Percentiles rank a stretch among this genome's conserved stretches.
Evolutionary conservation across 805 yeast genomes (phyloP).

Genomic region (Myxozyma udenii): DNA sequence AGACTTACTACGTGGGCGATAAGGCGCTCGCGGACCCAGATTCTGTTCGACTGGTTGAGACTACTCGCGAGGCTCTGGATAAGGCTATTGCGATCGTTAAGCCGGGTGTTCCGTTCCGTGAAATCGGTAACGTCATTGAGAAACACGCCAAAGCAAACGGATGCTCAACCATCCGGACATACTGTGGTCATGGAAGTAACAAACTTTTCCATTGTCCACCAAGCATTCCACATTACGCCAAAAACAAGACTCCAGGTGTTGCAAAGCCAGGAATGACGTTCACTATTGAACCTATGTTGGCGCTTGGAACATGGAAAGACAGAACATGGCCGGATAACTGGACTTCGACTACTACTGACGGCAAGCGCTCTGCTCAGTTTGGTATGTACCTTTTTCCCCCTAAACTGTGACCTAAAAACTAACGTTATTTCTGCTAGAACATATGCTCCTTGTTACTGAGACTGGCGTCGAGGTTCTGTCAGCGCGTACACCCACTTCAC

Average conservation of each 20-base stretch:
- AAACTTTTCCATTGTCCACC: constrained; percentile 87
- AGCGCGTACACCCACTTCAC: constrained; percentile 73
- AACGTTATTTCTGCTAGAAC: no score
- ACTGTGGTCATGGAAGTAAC: constrained; percentile 93
- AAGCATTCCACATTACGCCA: constrained; percentile 88
- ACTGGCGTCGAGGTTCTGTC: constrained; percentile 88
- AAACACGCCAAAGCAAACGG: constrained; percentile 73
- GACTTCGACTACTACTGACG: constrained; percentile 92
- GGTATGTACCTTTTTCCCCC: constrained; percentile 38
- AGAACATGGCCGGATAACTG: constrained; percentile 95
- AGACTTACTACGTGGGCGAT: constrained; percentile 94
- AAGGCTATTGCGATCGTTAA: constrained; percentile 79
- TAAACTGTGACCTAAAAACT: no score
- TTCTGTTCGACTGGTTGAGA: constrained; percentile 84
- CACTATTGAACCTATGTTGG: constrained; percentile 97
- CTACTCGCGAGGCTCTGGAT: constrained; percentile 83
- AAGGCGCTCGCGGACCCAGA: constrained; percentile 77
- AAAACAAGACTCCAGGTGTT: constrained; percentile 87
- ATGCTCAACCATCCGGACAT: constrained; percentile 84
- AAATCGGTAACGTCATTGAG: constrained; percentile 84
- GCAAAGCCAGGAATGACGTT: constrained; percentile 95
- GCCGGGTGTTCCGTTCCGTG: constrained; percentile 87
- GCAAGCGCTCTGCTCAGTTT: constrained; percentile 86
- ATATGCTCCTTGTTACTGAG: constrained; percentile 87
- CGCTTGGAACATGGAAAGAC: constrained; percentile 77